Base-by-base conservation (phyloP, 768 basidiomycete species). In the Chalciporus chontae region DNA sequence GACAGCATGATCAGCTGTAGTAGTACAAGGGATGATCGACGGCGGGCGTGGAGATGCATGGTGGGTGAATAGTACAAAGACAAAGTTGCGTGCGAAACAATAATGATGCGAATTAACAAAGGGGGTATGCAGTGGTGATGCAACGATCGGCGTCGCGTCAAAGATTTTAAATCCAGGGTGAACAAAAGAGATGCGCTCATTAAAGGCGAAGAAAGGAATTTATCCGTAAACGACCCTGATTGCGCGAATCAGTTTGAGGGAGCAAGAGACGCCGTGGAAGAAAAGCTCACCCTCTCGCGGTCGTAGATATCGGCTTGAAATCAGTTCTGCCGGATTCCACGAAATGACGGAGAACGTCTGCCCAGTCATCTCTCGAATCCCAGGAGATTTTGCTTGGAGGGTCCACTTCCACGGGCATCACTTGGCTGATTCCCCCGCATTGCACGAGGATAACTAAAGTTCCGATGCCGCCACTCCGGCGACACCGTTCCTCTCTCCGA, bases 321-420 rank as follows among this genome's bases (percentile, higher is more conserved):
- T 89, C 87, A 15, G 80, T 81, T 41, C 86, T 78, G 24, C 86
- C 88, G 17, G 75, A 72, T 50, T 84, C 82, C 49, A 88, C 81
- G 60, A 85, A 90, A 69, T 87, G 82, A 31, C 76, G 71, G 40
- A 90, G 78, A 27, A 85, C 81, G 17, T 75, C 73, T 5, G 72
- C 67, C 88, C 88, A 91, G 66, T 91, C 88, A 10, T 82, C 82
- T 47, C 87, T 75, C 17, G 68, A 57, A 63, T 89, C 87, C 89
- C 88, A 90, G 29, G 80, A 73, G 60, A 90, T 88, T 58, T 82
- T 85, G 50, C 77, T 71, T 1, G 86, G 88, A 7, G 85, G 80
- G 65, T 91, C 89, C 44, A 90, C 84, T 63, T 91, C 89, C 54
- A 90, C 86, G 27, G 89, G 89, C 84, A 90, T 87, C 55, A 91